These are phyloP conservation scores for Kwoniella heveanensis DNA, from an alignment of 768 basidiomycete genomes.

Conservation along the genomic window DNA sequence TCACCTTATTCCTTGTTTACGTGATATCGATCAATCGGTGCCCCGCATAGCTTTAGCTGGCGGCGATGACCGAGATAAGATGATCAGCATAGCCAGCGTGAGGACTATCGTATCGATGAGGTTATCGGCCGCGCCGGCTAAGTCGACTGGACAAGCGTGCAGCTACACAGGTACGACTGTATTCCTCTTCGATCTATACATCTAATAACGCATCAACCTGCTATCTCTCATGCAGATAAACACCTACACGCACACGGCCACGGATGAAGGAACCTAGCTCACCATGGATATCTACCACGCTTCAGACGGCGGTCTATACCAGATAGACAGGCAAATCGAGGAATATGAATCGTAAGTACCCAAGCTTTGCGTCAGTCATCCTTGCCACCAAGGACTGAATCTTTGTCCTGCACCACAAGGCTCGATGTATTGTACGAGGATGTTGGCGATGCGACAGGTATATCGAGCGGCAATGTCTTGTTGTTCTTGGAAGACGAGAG, in stretches of 20 bases:
- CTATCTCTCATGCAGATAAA: too few relatives aligned
- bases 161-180: too few relatives aligned
- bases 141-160: background rate
- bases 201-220: too few relatives aligned
- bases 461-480: slow-evolving; percentile 33
- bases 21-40: too few relatives aligned
- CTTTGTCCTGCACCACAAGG: background rate
- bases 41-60: too few relatives aligned
- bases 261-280: background rate
- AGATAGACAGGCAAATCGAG: slow-evolving; percentile 25
- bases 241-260: too few relatives aligned
- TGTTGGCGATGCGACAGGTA: slow-evolving; percentile 10
- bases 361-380: background rate
- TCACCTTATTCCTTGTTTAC: too few relatives aligned
- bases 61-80: too few relatives aligned
- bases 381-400: background rate
- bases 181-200: too few relatives aligned
- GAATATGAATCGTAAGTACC: slow-evolving; percentile 43
- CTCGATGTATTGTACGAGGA: slow-evolving; percentile 22
- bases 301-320: slow-evolving; percentile 36
- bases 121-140: background rate
- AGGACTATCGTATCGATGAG: background rate
- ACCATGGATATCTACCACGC: slow-evolving; percentile 40
- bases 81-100: too few relatives aligned
- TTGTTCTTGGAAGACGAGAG: slow-evolving; percentile 47